These are phyloP conservation scores for Chlorella variabilis DNA, from an alignment of 163 green algal genomes.

Conservation along the genomic window DNA sequence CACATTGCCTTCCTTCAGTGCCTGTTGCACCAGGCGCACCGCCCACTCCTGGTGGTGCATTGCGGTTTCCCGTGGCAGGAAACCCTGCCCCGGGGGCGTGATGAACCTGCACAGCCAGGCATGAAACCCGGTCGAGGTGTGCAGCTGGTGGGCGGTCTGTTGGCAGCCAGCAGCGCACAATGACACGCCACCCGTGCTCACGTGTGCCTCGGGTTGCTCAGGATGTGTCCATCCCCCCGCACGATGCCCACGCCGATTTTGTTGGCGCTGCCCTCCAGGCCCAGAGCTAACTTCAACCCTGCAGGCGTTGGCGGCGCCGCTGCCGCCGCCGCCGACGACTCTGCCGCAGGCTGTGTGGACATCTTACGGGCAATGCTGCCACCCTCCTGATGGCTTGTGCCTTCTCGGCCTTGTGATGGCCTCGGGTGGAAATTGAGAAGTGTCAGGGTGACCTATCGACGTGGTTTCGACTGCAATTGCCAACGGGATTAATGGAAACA, in stretches of 20 bases:
- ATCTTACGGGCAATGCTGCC: no score
- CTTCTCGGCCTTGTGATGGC: no score
- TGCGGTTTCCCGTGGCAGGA: constrained; percentile 89
- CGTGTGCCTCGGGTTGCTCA: constrained; percentile 88
- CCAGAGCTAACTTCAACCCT: no score
- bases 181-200: constrained; percentile 38
- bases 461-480: no score
- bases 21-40: constrained; percentile 67
- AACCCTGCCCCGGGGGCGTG: constrained; percentile 84
- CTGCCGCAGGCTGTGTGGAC: no score
- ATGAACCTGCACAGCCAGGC: constrained; percentile 71
- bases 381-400: no score
- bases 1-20: constrained; percentile 69
- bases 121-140: background rate
- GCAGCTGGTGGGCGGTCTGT: no score
- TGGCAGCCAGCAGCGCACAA: background rate
- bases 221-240: constrained; percentile 74
- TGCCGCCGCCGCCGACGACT: no score
- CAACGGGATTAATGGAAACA: no score
- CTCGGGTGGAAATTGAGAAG: no score
- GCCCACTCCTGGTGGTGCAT: constrained; percentile 81
- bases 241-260: constrained; percentile 94
- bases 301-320: no score
- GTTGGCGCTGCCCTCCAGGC: constrained; percentile 93
- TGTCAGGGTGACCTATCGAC: no score